Conservation (phyloP, 805 yeast species). For the Metschnikowia shivogae region DNA sequence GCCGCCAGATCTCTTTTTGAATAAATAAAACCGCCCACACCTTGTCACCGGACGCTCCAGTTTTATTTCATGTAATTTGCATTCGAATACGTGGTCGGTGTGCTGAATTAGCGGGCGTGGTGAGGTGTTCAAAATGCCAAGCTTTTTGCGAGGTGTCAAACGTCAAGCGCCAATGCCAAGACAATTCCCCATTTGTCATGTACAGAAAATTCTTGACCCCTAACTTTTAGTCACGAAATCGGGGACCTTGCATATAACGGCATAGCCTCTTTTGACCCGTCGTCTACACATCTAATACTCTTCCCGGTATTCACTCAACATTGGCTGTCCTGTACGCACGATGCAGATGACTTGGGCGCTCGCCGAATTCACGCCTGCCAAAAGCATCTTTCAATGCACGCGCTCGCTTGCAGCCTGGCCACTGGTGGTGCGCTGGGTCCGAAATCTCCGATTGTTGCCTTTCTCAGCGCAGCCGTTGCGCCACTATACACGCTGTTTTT, state of each 20-base stretch:
- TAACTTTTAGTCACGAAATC: neutral
- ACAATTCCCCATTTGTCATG: slow-evolving; percentile 6
- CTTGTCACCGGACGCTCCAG: no score
- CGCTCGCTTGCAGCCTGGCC: neutral
- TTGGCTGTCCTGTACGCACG: no score
- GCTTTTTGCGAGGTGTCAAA: slow-evolving; percentile 11
- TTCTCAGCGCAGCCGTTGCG: neutral
- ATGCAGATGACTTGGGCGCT: no score
- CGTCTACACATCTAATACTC: neutral
- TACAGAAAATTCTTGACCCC: slow-evolving; percentile 4
- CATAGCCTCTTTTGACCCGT: neutral
- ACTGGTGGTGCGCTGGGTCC: neutral
- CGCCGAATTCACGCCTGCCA: no score
- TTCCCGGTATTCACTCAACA: neutral
- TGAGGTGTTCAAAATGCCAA: slow-evolving; percentile 1
- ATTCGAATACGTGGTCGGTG: neutral
- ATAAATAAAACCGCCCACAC: no score
- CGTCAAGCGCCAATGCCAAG: slow-evolving; percentile 14
- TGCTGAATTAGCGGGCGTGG: neutral
- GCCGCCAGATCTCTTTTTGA: no score
- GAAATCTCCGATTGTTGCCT: neutral
- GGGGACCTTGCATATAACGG: slow-evolving; percentile 2
- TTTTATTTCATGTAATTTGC: neutral
- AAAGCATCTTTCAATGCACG: no score
- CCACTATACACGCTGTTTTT: slow-evolving; percentile 1